phyloP scores from a whole-genome alignment of 805 yeast species.

The Wickerhamiella slavikovae region DNA sequence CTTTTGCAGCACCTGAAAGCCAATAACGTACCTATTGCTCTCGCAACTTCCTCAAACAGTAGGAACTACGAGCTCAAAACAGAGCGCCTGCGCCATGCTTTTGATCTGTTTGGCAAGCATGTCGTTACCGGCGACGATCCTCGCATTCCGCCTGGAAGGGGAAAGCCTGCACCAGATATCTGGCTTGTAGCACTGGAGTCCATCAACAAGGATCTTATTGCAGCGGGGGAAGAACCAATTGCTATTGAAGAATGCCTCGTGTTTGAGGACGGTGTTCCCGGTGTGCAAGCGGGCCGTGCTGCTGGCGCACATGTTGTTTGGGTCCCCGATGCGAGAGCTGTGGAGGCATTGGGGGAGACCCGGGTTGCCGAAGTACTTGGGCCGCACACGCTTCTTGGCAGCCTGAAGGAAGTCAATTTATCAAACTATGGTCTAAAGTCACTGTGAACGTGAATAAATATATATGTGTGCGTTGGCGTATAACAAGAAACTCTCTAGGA shows the following conservation, averaged over 20 bases:
- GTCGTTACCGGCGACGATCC: conserved; percentile 79
- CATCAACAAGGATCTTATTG: conserved; percentile 34
- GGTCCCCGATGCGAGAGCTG: conserved; percentile 76
- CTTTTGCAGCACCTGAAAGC: conserved; percentile 33
- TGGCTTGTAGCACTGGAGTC: conserved; percentile 66
- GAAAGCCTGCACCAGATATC: conserved; percentile 88
- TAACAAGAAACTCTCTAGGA: neutral
- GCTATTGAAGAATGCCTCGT: conserved; percentile 62
- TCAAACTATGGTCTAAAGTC: neutral
- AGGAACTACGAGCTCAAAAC: conserved; percentile 55
- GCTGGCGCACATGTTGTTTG: conserved; percentile 80
- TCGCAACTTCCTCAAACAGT: conserved; percentile 68
- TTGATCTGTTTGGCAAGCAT: conserved; percentile 42
- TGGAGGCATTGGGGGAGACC: conserved; percentile 29
- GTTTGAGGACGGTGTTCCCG: conserved; percentile 92
- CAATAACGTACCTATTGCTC: conserved; percentile 53
- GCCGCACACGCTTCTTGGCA: neutral
- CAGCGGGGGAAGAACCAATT: conserved; percentile 26
- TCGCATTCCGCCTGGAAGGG: conserved; percentile 63
- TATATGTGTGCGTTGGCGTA: neutral
- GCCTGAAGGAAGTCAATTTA: neutral
- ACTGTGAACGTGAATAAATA: neutral
- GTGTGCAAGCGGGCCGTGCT: conserved; percentile 63
- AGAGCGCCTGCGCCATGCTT: conserved; percentile 39
- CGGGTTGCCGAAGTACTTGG: conserved; percentile 17